Percentiles rank a stretch among this genome's conserved stretches.
Conservation (phyloP, 768 basidiomycete genomes). For the Dentipellis sp. region DNA sequence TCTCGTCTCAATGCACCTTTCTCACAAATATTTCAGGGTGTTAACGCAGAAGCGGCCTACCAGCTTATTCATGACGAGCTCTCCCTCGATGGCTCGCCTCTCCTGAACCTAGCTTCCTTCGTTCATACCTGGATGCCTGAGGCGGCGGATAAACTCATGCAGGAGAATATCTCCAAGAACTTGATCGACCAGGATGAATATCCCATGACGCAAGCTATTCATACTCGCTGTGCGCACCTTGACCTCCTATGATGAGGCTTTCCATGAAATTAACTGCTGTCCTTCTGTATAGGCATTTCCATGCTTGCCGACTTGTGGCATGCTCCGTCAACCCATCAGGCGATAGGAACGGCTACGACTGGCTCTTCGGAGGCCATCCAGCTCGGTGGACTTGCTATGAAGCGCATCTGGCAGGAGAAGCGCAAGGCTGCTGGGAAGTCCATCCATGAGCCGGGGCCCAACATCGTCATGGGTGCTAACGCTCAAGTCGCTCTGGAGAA, state of each 20-base stretch:
- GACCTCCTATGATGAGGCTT: neutral
- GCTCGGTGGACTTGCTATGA: conserved; percentile 65
- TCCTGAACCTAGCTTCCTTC: conserved; percentile 58
- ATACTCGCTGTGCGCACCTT: conserved; percentile 6
- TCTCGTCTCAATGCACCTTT: neutral
- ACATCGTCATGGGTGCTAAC: conserved; percentile 58
- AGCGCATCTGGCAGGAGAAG: conserved; percentile 60
- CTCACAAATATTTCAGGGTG: conserved; percentile 30
- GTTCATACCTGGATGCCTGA: conserved; percentile 60
- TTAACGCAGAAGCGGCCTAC: conserved; percentile 40
- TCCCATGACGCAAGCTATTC: conserved; percentile 39
- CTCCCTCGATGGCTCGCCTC: conserved; percentile 42
- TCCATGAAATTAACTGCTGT: conserved; percentile 27
- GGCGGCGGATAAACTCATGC: conserved; percentile 43
- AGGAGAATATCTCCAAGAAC: conserved; percentile 60
- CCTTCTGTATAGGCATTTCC: conserved; percentile 28
- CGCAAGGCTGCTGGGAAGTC: conserved; percentile 58
- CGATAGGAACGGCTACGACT: conserved; percentile 63
- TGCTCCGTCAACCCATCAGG: conserved; percentile 41
- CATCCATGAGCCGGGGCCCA: conserved; percentile 57
- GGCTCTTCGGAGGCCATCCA: conserved; percentile 67
- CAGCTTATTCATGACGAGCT: conserved; percentile 60
- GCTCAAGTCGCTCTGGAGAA: conserved; percentile 66
- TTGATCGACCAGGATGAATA: conserved; percentile 66
- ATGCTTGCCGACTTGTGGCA: conserved; percentile 65